phyloP scores from a whole-genome alignment of 805 yeast species.

The Candida taoyuanica region DNA sequence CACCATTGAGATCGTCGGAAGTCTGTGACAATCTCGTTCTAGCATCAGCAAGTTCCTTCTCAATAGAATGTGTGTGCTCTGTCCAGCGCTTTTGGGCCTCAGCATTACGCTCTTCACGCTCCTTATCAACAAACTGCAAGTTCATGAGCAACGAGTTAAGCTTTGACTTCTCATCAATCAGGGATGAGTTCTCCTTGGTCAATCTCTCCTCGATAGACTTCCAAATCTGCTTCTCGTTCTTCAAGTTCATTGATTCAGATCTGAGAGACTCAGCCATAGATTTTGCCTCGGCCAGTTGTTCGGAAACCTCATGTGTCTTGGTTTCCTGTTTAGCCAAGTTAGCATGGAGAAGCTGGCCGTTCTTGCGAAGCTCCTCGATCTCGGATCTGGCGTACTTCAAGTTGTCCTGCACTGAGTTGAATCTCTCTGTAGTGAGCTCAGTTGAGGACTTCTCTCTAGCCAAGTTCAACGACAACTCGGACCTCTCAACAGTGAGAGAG shows the following conservation, averaged over 20 bases:
- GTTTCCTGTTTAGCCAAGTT: conserved; percentile 43
- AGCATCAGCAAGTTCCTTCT: conserved; percentile 39
- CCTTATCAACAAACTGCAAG: conserved; percentile 56
- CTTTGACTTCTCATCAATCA: conserved; percentile 54
- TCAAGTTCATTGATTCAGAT: conserved; percentile 42
- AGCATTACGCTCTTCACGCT: conserved; percentile 49
- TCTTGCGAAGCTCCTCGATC: conserved; percentile 38
- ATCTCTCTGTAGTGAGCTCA: conserved; percentile 50
- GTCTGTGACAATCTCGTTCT: conserved; percentile 45
- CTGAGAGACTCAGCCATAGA: conserved; percentile 40
- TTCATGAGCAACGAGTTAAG: conserved; percentile 53
- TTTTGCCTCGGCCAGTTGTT: conserved; percentile 53
- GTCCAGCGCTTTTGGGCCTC: conserved; percentile 48
- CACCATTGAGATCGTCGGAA: conserved; percentile 46
- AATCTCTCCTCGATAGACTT: conserved; percentile 45
- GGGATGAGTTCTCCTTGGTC: conserved; percentile 44
- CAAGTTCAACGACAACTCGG: conserved; percentile 43
- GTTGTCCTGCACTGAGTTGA: conserved; percentile 36
- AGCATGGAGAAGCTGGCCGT: conserved; percentile 38
- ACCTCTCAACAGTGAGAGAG: conserved; percentile 36
- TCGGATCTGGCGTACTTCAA: conserved; percentile 40
- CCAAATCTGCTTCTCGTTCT: conserved; percentile 52
- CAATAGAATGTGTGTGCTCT: conserved; percentile 45
- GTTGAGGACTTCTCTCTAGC: conserved; percentile 52
- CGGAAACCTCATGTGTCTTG: conserved; percentile 42